Evolutionary conservation across 2,329 filamentous ascomycete genomes (phyloP), one percentile per base, ranked within the genome.

Genomic region (Aspergillus unguis): DNA sequence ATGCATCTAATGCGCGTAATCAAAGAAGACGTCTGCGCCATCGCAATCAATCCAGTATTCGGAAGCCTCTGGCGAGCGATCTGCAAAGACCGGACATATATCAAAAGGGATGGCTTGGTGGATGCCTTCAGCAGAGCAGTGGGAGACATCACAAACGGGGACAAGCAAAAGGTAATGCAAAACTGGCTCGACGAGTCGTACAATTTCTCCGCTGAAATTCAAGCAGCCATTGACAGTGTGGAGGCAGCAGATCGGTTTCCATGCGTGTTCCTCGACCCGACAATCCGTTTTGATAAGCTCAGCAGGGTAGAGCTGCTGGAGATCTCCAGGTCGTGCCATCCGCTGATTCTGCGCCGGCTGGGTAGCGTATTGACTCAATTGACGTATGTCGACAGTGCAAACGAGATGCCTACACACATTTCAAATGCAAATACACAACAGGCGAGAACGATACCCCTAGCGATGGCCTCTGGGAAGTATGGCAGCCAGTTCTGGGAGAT

Each of bases 131-230:
- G 75, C 1, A 51, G 60, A 0, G 56, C 69, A n/a, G 68, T 79
- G 1, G 69, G 75, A 4, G 63, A 56, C 1, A 70, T 78, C 27
- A 25, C 43, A 0, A 50, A 73, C 28, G 31, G 40, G 0, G 58
- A 66, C 0, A 67, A 75, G 37, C 77, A 72, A 55, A 52, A 47
- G 0, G 62, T 64, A 1, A 74, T 80, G 73, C 77, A 74, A 58
- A 54, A 50, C 0, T 82, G 79, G 79, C 65, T 81, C 2, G 77
- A 76, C 8, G 76, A 76, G 50, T 80, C 77, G 1, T 81, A 81
- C 58, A 74, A 81, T 59, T 77, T 72, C 55, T 70, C 67, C 0
- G 71, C 65, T 4, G 77, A 80, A 26, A 75, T 80, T 5, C 52
- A 68, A 26, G 64, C 69, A 0, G 55, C 65, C 4, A 70, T 81